Evolutionary conservation across 345 rosid species (phyloP).

Genomic region (Salix udensis): DNA sequence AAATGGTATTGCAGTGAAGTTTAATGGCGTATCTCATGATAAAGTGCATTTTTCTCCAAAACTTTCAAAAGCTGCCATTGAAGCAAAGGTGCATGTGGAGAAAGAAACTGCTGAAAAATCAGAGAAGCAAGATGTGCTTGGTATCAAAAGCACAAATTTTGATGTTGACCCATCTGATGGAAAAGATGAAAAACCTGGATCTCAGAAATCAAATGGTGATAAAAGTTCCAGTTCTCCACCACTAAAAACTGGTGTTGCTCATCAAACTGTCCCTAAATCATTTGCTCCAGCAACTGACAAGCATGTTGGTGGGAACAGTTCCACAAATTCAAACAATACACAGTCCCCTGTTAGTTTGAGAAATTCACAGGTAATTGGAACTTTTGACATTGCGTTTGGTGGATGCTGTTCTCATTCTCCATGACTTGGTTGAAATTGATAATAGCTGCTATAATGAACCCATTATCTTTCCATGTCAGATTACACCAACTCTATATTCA

Average conservation of each 20-base stretch:
- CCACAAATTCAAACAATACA: constrained; percentile 28
- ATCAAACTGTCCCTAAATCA: constrained; percentile 41
- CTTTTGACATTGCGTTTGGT: background rate
- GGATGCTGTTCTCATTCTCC: background rate
- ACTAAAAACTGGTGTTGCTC: constrained; percentile 28
- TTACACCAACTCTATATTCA: background rate
- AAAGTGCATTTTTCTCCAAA: constrained; percentile 47
- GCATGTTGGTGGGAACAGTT: constrained; percentile 30
- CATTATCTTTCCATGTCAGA: background rate
- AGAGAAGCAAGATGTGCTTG: constrained; percentile 35
- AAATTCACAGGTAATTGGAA: constrained; percentile 57
- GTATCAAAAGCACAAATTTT: constrained; percentile 36
- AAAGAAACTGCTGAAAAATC: constrained; percentile 43
- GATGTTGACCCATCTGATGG: constrained; percentile 20
- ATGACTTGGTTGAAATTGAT: background rate
- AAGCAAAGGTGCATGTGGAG: constrained; percentile 52
- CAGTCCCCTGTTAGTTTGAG: constrained; percentile 43
- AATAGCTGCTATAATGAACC: background rate
- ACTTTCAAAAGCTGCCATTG: constrained; percentile 36
- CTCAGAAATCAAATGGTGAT: constrained; percentile 23
- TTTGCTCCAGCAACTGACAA: constrained; percentile 54
- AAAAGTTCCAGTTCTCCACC: constrained; percentile 35
- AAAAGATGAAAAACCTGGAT: constrained; percentile 31
- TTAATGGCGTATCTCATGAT: constrained; percentile 33
- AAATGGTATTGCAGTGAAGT: constrained; percentile 35